Evolutionary conservation across 768 basidiomycete genomes (phyloP).

Genomic region (Collybiopsis luxurians): DNA sequence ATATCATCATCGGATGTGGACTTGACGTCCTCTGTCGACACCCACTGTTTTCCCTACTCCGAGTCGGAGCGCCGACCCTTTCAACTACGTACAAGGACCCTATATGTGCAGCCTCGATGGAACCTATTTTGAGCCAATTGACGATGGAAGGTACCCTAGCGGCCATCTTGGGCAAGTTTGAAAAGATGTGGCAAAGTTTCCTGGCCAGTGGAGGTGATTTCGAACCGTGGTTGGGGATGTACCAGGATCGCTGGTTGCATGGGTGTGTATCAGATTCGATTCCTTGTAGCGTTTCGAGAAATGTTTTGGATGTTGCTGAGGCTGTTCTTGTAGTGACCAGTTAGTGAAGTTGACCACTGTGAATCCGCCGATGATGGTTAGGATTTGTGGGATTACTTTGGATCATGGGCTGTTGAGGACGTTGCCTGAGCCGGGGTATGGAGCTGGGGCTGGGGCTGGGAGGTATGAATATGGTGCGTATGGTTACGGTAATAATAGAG

Average conservation of each 20-base stretch:
- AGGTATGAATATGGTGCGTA: not conserved
- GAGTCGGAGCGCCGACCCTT: conserved; percentile 33
- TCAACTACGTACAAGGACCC: conserved; percentile 15
- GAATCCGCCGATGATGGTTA: conserved; percentile 63
- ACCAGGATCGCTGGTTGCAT: conserved; percentile 79
- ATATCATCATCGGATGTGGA: conserved; percentile 61
- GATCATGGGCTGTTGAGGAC: conserved; percentile 90
- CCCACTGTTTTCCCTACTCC: conserved; percentile 75
- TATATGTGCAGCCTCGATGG: not conserved
- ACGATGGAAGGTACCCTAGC: conserved; percentile 77
- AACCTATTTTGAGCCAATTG: conserved; percentile 20
- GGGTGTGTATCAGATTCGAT: conserved; percentile 38
- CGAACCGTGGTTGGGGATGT: conserved; percentile 74
- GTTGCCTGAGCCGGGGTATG: conserved; percentile 49
- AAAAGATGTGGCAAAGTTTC: conserved; percentile 75
- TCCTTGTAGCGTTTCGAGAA: not conserved
- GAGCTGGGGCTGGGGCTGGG: conserved; percentile 17
- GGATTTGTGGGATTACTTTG: conserved; percentile 81
- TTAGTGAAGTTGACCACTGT: conserved; percentile 79
- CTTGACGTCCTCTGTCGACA: conserved; percentile 81
- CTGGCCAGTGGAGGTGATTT: conserved; percentile 67
- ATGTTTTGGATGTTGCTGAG: conserved; percentile 3
- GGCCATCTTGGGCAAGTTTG: conserved; percentile 72
- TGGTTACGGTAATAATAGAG: no score
- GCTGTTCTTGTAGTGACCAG: conserved; percentile 61